A percentile compares a stretch with the other conserved stretches of the same genome.
phyloP scores from a whole-genome alignment of 2,329 filamentous ascomycete species.

The Magnaporthiopsis incrustans region DNA sequence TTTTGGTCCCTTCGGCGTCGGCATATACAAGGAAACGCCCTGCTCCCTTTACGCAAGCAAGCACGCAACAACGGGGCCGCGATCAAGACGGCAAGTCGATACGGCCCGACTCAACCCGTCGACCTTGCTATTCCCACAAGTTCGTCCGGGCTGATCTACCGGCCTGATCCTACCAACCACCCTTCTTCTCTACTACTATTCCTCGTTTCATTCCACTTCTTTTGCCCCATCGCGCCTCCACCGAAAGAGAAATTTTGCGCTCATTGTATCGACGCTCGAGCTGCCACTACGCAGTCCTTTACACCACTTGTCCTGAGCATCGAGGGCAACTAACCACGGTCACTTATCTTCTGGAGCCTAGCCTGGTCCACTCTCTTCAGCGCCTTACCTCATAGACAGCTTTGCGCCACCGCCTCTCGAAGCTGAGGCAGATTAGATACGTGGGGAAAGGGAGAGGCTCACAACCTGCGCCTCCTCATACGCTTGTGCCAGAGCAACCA shows the following conservation, averaged over 20 bases:
- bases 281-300: background rate
- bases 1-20: background rate
- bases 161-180: background rate
- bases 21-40: background rate
- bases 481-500: background rate
- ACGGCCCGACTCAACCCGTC: background rate
- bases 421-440: background rate
- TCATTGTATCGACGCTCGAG: background rate
- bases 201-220: background rate
- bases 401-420: too few relatives aligned
- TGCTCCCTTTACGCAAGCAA: background rate
- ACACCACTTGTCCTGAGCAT: background rate
- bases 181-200: background rate
- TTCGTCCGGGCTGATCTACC: background rate
- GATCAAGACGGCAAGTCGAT: background rate
- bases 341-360: too few relatives aligned
- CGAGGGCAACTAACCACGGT: background rate
- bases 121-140: background rate
- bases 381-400: too few relatives aligned
- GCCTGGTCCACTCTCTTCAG: too few relatives aligned
- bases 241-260: background rate
- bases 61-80: background rate
- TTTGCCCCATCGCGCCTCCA: background rate
- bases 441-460: background rate
- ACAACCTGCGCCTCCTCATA: background rate